Evolutionary conservation across 352 stramenopile genomes (phyloP).

Genomic region (Thalassiosira mediterranea): DNA sequence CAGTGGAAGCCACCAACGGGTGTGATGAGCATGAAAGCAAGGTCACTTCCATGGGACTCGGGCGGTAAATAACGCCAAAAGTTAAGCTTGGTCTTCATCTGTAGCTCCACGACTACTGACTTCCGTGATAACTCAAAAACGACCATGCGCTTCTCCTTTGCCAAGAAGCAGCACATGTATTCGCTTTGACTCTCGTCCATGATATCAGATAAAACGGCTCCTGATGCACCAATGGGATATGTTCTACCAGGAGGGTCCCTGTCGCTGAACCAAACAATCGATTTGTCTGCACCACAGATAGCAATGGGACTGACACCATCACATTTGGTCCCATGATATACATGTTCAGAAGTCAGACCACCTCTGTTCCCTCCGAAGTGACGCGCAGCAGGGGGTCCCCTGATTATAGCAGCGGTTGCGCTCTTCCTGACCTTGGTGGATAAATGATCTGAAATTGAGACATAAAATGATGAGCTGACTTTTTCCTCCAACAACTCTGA

Average conservation of each 20-base stretch:
- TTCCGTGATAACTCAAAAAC: slow-evolving; percentile 64
- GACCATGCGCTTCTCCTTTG: slow-evolving; percentile 83
- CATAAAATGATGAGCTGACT: slow-evolving; percentile 46
- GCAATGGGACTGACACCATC: slow-evolving; percentile 74
- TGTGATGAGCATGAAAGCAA: slow-evolving; percentile 83
- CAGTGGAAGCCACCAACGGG: slow-evolving; percentile 84
- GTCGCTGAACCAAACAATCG: slow-evolving; percentile 78
- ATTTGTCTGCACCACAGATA: slow-evolving; percentile 83
- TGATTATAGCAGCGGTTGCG: slow-evolving; percentile 74
- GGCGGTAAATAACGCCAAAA: slow-evolving; percentile 84
- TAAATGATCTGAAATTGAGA: slow-evolving; percentile 67
- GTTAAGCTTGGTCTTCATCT: slow-evolving; percentile 86
- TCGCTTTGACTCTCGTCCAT: slow-evolving; percentile 78
- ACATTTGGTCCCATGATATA: slow-evolving; percentile 38
- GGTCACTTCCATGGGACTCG: slow-evolving; percentile 68
- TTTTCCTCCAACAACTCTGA: slow-evolving; percentile 20
- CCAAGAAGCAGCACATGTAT: slow-evolving; percentile 85
- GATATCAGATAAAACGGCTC: slow-evolving; percentile 80
- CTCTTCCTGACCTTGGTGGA: slow-evolving; percentile 73
- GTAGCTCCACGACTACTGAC: slow-evolving; percentile 83
- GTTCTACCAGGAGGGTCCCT: slow-evolving; percentile 73
- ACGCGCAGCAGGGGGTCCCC: slow-evolving; percentile 80
- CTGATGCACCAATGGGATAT: slow-evolving; percentile 82
- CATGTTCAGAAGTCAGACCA: slow-evolving; percentile 52
- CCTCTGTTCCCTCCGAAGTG: slow-evolving; percentile 84